Base-by-base conservation (phyloP, 1,139 yeast species). In the Yamadazyma spencermartinsiae region DNA sequence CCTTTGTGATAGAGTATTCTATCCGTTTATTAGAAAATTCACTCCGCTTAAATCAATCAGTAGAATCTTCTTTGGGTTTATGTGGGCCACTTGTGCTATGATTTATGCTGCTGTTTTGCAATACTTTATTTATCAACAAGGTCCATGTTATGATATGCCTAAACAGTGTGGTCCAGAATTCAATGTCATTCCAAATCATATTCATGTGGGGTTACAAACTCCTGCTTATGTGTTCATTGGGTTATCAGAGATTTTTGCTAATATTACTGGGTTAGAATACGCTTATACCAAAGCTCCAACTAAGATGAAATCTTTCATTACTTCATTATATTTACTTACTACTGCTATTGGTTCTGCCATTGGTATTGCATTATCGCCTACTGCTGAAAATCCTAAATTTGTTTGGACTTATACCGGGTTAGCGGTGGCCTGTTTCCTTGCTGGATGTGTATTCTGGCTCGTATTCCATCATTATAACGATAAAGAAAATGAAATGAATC, bases 101-200 rank as follows among this genome's bases (percentile, higher is more conserved):
- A 76, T 80, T 25, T 80, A 84, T 56, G 94, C 95, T 39, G 92
- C 95, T 12, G 81, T 86, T 31, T 73, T 86, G 48, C 96, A 89
- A 65, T 79, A 80, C 56, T 70, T 68, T 55, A 81, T 89, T 46
- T 88, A 88, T 66, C 58, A 64, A 35, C 70, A 86, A 6, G 88
- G 88, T 16, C 92, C 94, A 42, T 87, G 95, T 74, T 87, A 80
- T 51, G 77, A 80, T 44, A 49, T 55, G 39, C 90, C 94, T 32
- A 58, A 55, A 50, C 48, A 47, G 23, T 64, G 72, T 58, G 55
- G 48, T 25, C 56, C 58, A 16, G 17, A 15, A n/a, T 45, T 45
- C 12, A 54, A 50, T 33, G 13, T 17, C 4, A 56, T 64, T 27
- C 80, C 82, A 40, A 78, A 79, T 56, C 61, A 65, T 33, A 62